Evolutionary conservation across 2,329 filamentous ascomycete genomes (phyloP).

Genomic region (Colletotrichum shisoi): DNA sequence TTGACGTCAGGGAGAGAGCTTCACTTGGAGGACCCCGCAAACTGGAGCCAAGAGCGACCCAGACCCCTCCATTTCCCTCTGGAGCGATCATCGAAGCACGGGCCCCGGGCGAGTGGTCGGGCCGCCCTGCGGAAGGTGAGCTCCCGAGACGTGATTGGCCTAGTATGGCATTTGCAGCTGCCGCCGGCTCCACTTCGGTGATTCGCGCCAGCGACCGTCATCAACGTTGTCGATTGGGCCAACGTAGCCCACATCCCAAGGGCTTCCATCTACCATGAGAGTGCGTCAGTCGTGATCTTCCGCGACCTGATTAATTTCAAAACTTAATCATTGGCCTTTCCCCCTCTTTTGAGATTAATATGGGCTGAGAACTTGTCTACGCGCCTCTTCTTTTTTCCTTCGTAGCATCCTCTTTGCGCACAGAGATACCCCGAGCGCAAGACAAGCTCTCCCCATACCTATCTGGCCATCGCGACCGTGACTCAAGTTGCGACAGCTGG

Average conservation of each 20-base stretch:
- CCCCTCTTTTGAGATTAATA: background rate
- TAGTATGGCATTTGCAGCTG: background rate
- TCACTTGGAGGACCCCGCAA: slow-evolving; percentile 34
- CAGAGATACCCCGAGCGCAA: slow-evolving; percentile 29
- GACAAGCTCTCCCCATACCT: background rate
- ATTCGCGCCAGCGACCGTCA: slow-evolving; percentile 3
- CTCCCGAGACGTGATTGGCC: slow-evolving; percentile 3
- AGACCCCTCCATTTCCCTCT: slow-evolving; percentile 2
- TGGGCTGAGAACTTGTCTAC: slow-evolving; percentile 10
- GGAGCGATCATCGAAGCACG: slow-evolving; percentile 26
- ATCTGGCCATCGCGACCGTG: slow-evolving; percentile 1
- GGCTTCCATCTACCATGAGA: slow-evolving; percentile 3
- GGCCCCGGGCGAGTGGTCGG: slow-evolving; percentile 34
- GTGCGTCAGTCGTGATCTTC: slow-evolving; percentile 6
- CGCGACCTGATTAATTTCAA: background rate
- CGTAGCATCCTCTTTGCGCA: slow-evolving; percentile 20
- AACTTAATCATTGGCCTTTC: background rate
- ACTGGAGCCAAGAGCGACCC: slow-evolving; percentile 6
- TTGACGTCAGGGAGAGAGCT: slow-evolving; percentile 38
- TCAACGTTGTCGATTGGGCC: slow-evolving; percentile 9
- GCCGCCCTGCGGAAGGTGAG: slow-evolving; percentile 18
- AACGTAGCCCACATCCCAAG: slow-evolving; percentile 16
- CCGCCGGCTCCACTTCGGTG: slow-evolving; percentile 16
- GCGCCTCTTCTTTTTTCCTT: slow-evolving; percentile 17
- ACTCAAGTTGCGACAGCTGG: slow-evolving; percentile 9